Evolutionary conservation across 148 eudicot genomes (phyloP), one percentile per base, ranked within the genome.

Genomic region (Spergularia marina): DNA sequence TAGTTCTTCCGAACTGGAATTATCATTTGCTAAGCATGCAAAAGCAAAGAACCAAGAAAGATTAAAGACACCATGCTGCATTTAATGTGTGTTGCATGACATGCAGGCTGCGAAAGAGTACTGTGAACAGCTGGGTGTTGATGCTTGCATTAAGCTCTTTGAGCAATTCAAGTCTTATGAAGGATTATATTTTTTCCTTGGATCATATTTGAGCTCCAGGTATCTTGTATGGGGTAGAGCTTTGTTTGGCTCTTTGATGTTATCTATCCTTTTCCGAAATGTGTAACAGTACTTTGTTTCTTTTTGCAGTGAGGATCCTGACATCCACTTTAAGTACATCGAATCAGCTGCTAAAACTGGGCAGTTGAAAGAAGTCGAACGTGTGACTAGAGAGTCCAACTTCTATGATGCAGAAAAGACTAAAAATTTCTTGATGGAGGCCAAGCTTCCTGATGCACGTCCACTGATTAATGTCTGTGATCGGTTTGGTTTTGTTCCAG

Each of bases 121-220:
- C 68, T 86, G 85, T 72, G 97, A 91, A 63, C 94, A 89, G 76
- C 79, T 91, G 69, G 97, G 97, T 41, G 89, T 88, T 70, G 97
- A 91, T 78, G 83, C 86, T 59, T 91, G 97, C 77, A 90, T 91
- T 12, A 91, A 91, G 78, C 87, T 91, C 21, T 91, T 91, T 82
- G 97, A 91, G 93, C 93, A 91, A 75, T 91, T 89, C 73, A 91
- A 91, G 79, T 91, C 97, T 11, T 91, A 91, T 80, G 97, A 91
- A 80, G 97, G 97, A 78, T 72, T 91, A 49, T 91, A 91, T 74
- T 91, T 91, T 83, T 91, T 91, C 84, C 81, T 91, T 72, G 97
- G 97, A 53, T 89, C 97, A 67, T 91, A 83, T 82, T 79, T 91
- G 86, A 89, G 97, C 84, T 91, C 97, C 81, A 91, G 97, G 97